Percentiles rank a stretch among this genome's conserved stretches.
These are phyloP conservation scores for Colletotrichum lini DNA, from an alignment of 2,329 filamentous ascomycete genomes.

Conservation along the genomic window DNA sequence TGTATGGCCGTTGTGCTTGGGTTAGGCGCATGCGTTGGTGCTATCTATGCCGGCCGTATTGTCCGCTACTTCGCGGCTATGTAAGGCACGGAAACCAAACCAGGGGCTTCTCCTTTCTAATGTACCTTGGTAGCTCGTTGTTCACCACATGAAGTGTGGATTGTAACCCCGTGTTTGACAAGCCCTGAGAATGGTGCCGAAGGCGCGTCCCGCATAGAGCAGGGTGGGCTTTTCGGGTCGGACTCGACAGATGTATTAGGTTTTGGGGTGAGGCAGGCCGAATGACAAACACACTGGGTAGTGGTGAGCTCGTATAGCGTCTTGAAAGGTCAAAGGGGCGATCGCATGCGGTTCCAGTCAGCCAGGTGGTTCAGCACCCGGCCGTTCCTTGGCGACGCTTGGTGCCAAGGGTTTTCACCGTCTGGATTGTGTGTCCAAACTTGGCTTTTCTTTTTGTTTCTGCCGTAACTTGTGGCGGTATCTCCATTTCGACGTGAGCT, in stretches of 20 bases:
- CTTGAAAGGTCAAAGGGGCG: constrained; percentile 7
- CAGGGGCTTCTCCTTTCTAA: neutral
- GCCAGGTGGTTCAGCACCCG: constrained; percentile 17
- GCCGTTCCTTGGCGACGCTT: constrained; percentile 20
- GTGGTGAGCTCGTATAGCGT: constrained; percentile 11
- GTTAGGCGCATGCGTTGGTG: constrained; percentile 27
- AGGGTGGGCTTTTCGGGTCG: neutral
- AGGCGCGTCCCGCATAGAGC: neutral
- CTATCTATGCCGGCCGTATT: neutral
- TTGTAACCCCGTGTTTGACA: constrained; percentile 13
- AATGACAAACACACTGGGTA: constrained; percentile 15
- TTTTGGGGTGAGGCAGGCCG: neutral
- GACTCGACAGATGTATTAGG: neutral
- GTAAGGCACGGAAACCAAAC: constrained; percentile 22
- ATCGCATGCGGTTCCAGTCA: constrained; percentile 8
- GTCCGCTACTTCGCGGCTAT: constrained; percentile 30
- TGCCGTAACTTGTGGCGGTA: constrained; percentile 10
- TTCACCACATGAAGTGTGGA: constrained; percentile 8
- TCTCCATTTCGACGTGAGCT: constrained; percentile 20
- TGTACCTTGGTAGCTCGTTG: neutral
- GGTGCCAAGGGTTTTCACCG: constrained; percentile 19
- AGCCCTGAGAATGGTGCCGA: neutral
- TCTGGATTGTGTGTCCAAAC: constrained; percentile 21
- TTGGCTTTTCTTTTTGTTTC: constrained; percentile 22
- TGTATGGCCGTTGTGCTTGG: constrained; percentile 4